phyloP scores from a whole-genome alignment of 2,329 filamentous ascomycete genomes.

The Aspergillus brasiliensis region DNA sequence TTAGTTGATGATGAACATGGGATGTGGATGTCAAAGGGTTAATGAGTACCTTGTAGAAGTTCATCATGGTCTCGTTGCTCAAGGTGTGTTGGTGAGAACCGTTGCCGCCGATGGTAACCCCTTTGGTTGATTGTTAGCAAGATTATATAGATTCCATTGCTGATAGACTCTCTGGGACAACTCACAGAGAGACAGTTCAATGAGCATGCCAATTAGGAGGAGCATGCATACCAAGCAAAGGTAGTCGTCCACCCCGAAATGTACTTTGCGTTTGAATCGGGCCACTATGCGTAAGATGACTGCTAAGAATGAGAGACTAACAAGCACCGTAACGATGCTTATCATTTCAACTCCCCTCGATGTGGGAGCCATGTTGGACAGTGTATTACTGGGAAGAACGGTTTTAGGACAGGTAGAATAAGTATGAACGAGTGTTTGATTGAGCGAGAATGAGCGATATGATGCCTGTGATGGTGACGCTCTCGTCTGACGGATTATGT shows the following conservation, averaged over 20 bases:
- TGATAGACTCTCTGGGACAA: neutral
- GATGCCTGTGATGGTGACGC: neutral
- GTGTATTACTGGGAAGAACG: neutral
- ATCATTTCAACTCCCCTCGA: slow-evolving; percentile 32
- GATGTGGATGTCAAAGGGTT: neutral
- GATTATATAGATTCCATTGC: neutral
- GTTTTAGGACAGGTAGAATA: neutral
- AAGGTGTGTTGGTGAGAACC: slow-evolving; percentile 27
- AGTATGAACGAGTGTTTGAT: neutral
- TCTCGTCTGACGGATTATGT: neutral
- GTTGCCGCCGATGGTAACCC: slow-evolving; percentile 37
- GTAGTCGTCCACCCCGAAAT: slow-evolving; percentile 36
- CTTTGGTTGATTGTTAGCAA: slow-evolving; percentile 22
- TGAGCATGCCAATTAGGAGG: slow-evolving; percentile 32
- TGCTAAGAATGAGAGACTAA: slow-evolving; percentile 28
- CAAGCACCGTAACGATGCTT: slow-evolving; percentile 33
- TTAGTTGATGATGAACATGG: neutral
- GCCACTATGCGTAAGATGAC: slow-evolving; percentile 31
- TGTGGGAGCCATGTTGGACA: slow-evolving; percentile 28
- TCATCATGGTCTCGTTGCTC: slow-evolving; percentile 25
- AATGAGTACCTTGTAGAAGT: slow-evolving; percentile 32
- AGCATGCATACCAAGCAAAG: slow-evolving; percentile 29
- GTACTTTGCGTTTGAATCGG: slow-evolving; percentile 31
- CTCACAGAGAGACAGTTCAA: slow-evolving; percentile 35
- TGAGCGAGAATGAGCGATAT: neutral